Percentiles rank a stretch among this genome's conserved stretches.
phyloP scores from a whole-genome alignment of 306 rosid species.

The Quercus berberidifolia region DNA sequence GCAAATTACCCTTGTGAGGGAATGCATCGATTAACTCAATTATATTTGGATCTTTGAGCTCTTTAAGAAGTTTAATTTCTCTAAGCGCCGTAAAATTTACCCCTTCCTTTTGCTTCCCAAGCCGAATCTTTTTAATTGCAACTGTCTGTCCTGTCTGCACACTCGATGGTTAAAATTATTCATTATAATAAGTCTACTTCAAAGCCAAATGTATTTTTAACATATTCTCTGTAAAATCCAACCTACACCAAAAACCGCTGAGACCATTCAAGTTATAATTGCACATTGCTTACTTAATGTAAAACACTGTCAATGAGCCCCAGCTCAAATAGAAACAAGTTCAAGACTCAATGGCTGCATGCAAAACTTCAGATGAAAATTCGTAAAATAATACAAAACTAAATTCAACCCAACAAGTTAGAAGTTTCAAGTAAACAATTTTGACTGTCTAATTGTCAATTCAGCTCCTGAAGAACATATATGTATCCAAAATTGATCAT shows the following conservation, averaged over 20 bases:
- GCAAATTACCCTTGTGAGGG: constrained; percentile 92
- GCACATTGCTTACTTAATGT: not conserved
- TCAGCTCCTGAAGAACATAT: no score
- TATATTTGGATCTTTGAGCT: constrained; percentile 75
- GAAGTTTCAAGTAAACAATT: not conserved
- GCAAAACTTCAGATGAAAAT: no score
- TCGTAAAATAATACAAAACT: not conserved
- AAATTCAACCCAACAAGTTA: not conserved
- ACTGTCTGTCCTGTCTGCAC: constrained; percentile 87
- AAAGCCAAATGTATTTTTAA: not conserved
- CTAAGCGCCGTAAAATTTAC: constrained; percentile 91
- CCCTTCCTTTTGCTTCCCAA: constrained; percentile 97
- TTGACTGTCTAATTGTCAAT: no score
- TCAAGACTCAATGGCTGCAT: no score
- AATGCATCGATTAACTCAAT: constrained; percentile 89
- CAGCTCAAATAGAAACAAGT: no score
- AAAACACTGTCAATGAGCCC: no score
- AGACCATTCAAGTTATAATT: not conserved
- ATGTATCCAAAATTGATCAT: no score
- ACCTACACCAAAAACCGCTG: not conserved
- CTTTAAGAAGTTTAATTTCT: constrained; percentile 85
- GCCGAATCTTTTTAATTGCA: constrained; percentile 93
- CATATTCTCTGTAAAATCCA: not conserved
- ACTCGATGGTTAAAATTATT: constrained; percentile 22
- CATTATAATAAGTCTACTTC: not conserved